Evolutionary conservation across 108 stramenopile species (phyloP).

Genomic region (Conticribra guillardii): DNA sequence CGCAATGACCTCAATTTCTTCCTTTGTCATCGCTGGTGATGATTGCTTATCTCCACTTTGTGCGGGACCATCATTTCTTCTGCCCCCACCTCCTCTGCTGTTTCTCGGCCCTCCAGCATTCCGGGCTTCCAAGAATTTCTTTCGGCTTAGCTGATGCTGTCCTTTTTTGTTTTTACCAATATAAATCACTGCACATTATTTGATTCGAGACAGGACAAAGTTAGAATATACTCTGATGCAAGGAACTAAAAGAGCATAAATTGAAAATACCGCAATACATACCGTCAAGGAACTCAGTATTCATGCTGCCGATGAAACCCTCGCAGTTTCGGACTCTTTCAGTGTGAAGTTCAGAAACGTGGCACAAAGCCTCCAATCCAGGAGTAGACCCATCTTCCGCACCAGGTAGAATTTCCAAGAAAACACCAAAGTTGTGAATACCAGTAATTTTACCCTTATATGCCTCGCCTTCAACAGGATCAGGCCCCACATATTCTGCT

Average conservation of each 20-base stretch:
- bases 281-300: conserved; percentile 76
- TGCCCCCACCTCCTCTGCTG: conserved; percentile 24
- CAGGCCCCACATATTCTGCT: conserved; percentile 69
- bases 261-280: conserved; percentile 6
- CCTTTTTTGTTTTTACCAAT: conserved; percentile 79
- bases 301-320: conserved; percentile 69
- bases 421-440: conserved; percentile 84
- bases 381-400: conserved; percentile 83
- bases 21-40: conserved; percentile 54
- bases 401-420: conserved; percentile 82
- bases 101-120: not conserved
- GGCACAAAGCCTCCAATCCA: conserved; percentile 81
- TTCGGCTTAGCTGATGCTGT: conserved; percentile 75
- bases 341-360: conserved; percentile 81
- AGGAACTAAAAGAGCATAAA: not conserved
- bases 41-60: conserved; percentile 11
- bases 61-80: not conserved
- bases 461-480: conserved; percentile 68
- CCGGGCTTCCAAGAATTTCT: conserved; percentile 57
- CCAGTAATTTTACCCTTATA: conserved; percentile 84
- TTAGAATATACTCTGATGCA: not conserved
- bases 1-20: conserved; percentile 78
- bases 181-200: conserved; percentile 45
- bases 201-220: too few relatives aligned
- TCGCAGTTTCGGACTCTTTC: conserved; percentile 85